phyloP scores from a whole-genome alignment of 129 eudicot genomes.

The Escallonia rubra region DNA sequence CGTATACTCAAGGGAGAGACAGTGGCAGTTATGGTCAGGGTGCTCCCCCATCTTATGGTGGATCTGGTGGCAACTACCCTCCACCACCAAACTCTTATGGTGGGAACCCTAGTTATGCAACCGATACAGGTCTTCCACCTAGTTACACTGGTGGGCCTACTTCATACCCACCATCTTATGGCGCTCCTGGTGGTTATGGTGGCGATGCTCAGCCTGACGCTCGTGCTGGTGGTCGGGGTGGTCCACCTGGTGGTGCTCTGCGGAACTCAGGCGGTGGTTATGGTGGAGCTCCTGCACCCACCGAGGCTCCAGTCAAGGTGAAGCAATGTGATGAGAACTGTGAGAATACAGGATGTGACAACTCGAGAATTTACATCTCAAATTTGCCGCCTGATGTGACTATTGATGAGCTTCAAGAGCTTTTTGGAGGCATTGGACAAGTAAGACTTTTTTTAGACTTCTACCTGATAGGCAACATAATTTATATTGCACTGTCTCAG shows the following conservation, averaged over 20 bases:
- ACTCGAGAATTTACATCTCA: constrained; percentile 85
- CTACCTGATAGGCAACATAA: no score
- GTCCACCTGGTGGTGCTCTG: constrained; percentile 59
- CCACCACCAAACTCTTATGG: constrained; percentile 54
- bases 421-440: constrained; percentile 96
- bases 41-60: constrained; percentile 59
- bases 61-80: constrained; percentile 57
- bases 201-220: constrained; percentile 53
- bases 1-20: constrained; percentile 69
- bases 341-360: constrained; percentile 72
- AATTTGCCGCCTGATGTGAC: constrained; percentile 94
- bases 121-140: constrained; percentile 93
- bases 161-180: constrained; percentile 93
- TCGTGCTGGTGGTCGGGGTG: constrained; percentile 74
- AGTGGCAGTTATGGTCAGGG: constrained; percentile 64
- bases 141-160: constrained; percentile 85
- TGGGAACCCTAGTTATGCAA: constrained; percentile 54
- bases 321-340: constrained; percentile 97
- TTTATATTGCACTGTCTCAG: no score
- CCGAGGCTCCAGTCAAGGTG: constrained; percentile 58
- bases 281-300: constrained; percentile 63
- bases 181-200: constrained; percentile 66
- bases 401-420: constrained; percentile 69
- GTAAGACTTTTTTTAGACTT: constrained; percentile 25
- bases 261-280: constrained; percentile 43